phyloP scores from a whole-genome alignment of 108 stramenopile genomes.

The Parietichytrium sp. region DNA sequence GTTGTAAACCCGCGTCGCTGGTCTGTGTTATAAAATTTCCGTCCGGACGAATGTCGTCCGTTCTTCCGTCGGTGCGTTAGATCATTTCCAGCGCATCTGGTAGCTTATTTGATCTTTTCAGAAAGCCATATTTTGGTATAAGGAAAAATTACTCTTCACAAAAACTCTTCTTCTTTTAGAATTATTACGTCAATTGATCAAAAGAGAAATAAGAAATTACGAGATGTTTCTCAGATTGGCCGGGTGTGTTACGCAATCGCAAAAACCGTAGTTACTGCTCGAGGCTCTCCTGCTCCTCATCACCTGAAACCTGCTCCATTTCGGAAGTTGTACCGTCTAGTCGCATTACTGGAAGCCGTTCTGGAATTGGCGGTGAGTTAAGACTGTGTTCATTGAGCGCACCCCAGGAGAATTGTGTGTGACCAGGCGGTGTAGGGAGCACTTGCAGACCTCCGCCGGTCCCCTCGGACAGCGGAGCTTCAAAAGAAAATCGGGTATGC shows the following conservation, averaged over 20 bases:
- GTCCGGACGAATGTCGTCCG: neutral
- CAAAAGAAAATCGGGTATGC: neutral
- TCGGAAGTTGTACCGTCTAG: neutral
- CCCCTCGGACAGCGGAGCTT: neutral
- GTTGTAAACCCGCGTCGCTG: constrained; percentile 11
- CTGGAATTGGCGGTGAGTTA: neutral
- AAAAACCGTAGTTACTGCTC: neutral
- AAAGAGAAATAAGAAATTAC: too few species aligned
- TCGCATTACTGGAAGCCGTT: neutral
- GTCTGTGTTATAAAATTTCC: neutral
- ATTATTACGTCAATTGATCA: neutral
- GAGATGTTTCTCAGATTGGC: neutral
- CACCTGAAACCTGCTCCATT: neutral
- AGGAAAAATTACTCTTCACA: neutral
- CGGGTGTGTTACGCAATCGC: neutral
- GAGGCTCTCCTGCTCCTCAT: neutral
- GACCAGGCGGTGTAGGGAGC: constrained; percentile 11
- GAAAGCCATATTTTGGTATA: neutral
- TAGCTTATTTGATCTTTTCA: neutral
- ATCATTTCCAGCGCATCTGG: neutral
- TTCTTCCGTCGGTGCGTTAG: neutral
- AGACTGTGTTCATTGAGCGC: neutral
- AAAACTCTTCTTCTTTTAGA: neutral
- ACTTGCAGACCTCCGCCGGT: neutral
- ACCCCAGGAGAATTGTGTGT: constrained; percentile 5